Evolutionary conservation across 441 rosid genomes (phyloP), one percentile per base, ranked within the genome.

Genomic region (Pelargonium myrrhifolium): DNA sequence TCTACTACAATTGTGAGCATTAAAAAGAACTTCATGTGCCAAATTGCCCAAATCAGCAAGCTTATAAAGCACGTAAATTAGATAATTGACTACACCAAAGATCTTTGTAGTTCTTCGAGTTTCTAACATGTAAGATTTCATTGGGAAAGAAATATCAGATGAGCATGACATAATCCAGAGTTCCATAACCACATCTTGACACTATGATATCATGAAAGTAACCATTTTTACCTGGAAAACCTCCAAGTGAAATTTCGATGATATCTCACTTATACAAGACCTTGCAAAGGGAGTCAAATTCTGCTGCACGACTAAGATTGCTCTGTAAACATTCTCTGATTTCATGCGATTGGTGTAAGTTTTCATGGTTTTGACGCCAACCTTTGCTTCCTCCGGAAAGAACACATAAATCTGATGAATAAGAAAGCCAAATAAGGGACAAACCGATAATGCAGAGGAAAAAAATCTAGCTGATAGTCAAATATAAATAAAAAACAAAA

Each of bases 291-390:
- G 96, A 8, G 98, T 93, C 86, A 93, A 79, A 73, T 85, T 86
- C 76, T 85, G 94, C 67, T 90, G 98, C 71, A 89, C 97, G 9
- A 81, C 93, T 82, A 90, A 67, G 65, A 89, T 76, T 8, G 97
- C 98, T 31, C 94, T 75, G 79, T 62, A 83, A 61, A 93, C 97
- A 71, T 87, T 87, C 81, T 93, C 97, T 0, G 85, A 69, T 35
- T 91, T 91, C 98, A 93, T 93, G 74, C 93, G 80, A 75, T 81
- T 85, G 11, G 91, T 85, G 78, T 89, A 93, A 56, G 88, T 85
- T 83, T 91, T 89, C 90, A 93, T 89, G n/a, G 96, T 89, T 82
- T 91, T 93, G 47, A 93, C 96, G 64, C 98, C 98, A 77, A 93
- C 97, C 77, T 93, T 93, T 9, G 77, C 83, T 64, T 93, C 96